Evolutionary conservation across 2,329 filamentous ascomycete species (phyloP).

Genomic region (Verticillium alfalfae): DNA sequence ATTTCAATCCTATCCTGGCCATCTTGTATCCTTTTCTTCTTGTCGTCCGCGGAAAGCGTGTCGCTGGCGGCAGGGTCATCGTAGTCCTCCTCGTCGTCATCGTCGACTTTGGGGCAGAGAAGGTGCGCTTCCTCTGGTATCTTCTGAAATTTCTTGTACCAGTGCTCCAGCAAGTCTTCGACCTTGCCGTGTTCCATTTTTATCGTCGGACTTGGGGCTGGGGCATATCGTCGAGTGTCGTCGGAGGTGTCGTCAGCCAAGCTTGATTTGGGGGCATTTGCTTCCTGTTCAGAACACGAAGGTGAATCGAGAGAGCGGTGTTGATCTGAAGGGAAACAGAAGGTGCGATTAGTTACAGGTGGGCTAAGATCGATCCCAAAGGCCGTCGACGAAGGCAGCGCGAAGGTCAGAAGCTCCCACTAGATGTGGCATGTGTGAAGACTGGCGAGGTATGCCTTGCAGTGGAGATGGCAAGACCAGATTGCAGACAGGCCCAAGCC

Average conservation of each 20-base stretch:
- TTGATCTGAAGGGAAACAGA: background rate
- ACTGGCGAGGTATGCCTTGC: background rate
- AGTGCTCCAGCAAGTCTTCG: conserved; percentile 34
- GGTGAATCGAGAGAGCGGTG: background rate
- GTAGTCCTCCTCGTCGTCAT: conserved; percentile 62
- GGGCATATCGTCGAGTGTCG: background rate
- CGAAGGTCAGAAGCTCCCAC: background rate
- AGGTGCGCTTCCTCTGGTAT: conserved; percentile 53
- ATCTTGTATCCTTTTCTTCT: conserved; percentile 47
- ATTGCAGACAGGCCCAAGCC: background rate
- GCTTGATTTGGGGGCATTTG: background rate
- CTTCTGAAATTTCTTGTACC: conserved; percentile 35
- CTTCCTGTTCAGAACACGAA: background rate
- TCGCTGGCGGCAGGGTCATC: conserved; percentile 41
- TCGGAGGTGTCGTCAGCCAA: background rate
- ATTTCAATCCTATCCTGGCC: conserved; percentile 51
- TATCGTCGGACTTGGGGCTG: conserved; percentile 4
- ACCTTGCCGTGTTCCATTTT: conserved; percentile 28
- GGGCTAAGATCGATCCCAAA: background rate
- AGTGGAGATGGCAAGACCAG: background rate
- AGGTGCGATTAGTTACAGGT: no score
- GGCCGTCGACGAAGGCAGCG: background rate
- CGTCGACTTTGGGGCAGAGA: conserved; percentile 60
- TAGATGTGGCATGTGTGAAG: background rate
- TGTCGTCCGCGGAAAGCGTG: conserved; percentile 36